Base-by-base conservation (phyloP, 768 basidiomycete species). In the Brasilioporus rufonigricans region DNA sequence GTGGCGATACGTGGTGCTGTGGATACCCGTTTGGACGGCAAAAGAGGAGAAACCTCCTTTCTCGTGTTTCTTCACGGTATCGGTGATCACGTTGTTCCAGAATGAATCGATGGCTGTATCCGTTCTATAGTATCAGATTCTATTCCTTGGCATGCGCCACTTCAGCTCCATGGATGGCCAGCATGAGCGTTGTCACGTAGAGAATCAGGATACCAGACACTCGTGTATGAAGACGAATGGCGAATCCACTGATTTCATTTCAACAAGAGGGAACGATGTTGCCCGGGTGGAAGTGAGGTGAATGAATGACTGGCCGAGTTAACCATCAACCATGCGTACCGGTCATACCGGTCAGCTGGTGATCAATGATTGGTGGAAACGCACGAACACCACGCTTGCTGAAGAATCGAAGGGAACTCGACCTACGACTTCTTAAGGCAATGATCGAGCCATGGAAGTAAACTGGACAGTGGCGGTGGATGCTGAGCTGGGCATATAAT, bases 171-270 rank as follows among this genome's bases (percentile, higher is more conserved):
- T 33, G 31, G 23, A 43, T 24, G 51, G 48, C 23, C 32, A 49
- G 35, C 31, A 26, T 36, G 21, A 16, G 19, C 24, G 19, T 45
- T 14, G 36, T 44, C 32, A 35, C 33, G 32, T 21, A 61, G 50
- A 33, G 50, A 55, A 56, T 55, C 61, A 45, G 52, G 47, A 43
- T 36, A 31, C 16, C 13, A 36, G 40, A 36, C 44, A 39, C 49
- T 44, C 29, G 48, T 54, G 38, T 39, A 39, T 29, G 26, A 23
- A 26, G 19, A 26, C 18, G 26, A 40, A 41, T 41, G 56, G 61
- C 43, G 63, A 53, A 57, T 53, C 62, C 35, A 48, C 41, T 3
- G 16, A 43, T 48, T 24, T 48, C 51, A 44, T 41, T 44, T 55
- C 45, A 16, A 49, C 12, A 13, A 23, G 26, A 26, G 51, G 61